These are phyloP conservation scores for Acer yangbiense DNA, from an alignment of 345 rosid species.

Conservation along the genomic window DNA sequence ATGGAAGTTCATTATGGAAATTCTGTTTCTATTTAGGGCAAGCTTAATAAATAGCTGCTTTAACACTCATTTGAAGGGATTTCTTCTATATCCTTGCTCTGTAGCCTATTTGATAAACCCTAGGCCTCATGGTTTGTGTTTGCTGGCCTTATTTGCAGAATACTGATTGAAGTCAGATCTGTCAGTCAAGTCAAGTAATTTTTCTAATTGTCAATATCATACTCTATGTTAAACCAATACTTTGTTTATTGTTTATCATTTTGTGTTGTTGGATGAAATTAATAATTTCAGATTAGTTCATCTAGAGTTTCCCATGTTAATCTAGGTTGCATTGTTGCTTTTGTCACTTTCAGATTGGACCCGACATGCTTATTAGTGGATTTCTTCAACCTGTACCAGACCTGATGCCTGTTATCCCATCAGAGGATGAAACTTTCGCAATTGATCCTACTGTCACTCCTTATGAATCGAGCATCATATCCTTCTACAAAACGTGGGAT, in stretches of 20 bases:
- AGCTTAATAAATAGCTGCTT: background rate
- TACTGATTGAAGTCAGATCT: no score
- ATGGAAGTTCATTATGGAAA: background rate
- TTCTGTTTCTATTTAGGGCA: background rate
- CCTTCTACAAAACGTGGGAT: constrained; percentile 95
- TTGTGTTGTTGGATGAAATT: background rate
- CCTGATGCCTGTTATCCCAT: constrained; percentile 72
- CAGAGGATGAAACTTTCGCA: constrained; percentile 75
- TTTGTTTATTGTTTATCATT: background rate
- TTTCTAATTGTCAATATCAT: background rate
- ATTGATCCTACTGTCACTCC: constrained; percentile 81
- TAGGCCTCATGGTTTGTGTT: background rate
- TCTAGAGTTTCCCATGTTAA: background rate
- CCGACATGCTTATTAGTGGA: constrained; percentile 91
- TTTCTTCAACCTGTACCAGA: constrained; percentile 95
- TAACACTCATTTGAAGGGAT: background rate
- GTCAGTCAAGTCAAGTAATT: background rate
- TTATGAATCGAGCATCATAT: constrained; percentile 72
- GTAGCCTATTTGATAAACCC: background rate
- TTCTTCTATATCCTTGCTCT: background rate
- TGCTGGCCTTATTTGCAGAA: background rate
- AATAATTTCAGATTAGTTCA: background rate
- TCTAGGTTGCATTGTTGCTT: constrained; percentile 12
- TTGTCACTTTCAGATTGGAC: constrained; percentile 66
- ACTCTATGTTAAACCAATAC: background rate